Conservation (phyloP, 305 asterid genomes). For the Fraxinus velutina region DNA sequence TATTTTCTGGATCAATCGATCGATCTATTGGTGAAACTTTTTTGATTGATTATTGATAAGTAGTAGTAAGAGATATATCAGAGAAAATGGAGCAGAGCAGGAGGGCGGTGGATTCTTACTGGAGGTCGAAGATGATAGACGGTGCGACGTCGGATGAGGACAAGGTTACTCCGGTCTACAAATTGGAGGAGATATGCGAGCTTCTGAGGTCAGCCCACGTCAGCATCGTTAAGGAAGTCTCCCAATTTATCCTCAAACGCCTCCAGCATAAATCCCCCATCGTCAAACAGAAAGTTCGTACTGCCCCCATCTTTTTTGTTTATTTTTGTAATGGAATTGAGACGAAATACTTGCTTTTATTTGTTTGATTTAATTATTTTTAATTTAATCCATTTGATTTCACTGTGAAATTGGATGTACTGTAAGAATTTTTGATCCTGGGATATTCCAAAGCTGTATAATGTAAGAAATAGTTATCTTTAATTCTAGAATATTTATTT, state of each 20-base stretch:
- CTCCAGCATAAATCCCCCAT: conserved; percentile 90
- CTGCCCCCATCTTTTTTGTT: not conserved
- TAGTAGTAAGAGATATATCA: not conserved
- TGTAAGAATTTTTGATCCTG: not conserved
- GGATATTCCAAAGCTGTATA: not conserved
- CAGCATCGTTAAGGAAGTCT: conserved; percentile 78
- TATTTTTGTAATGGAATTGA: not conserved
- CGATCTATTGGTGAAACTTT: not conserved
- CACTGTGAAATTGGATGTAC: not conserved
- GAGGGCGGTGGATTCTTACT: conserved; percentile 96
- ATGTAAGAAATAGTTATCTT: not conserved
- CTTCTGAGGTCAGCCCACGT: conserved; percentile 75
- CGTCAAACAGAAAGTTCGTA: conserved; percentile 73
- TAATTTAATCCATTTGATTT: not conserved
- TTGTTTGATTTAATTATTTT: not conserved
- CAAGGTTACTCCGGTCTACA: conserved; percentile 93
- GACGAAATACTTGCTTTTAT: not conserved
- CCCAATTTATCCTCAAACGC: conserved; percentile 87
- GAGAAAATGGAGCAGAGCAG: conserved; percentile 86
- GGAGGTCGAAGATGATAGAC: conserved; percentile 87
- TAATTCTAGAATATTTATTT: not conserved
- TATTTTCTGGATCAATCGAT: conserved; percentile 20
- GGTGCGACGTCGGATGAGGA: conserved; percentile 93
- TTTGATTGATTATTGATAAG: not conserved
- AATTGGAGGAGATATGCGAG: conserved; percentile 88